Conservation (phyloP, 768 basidiomycete species). For the Amanita polypyramis region DNA sequence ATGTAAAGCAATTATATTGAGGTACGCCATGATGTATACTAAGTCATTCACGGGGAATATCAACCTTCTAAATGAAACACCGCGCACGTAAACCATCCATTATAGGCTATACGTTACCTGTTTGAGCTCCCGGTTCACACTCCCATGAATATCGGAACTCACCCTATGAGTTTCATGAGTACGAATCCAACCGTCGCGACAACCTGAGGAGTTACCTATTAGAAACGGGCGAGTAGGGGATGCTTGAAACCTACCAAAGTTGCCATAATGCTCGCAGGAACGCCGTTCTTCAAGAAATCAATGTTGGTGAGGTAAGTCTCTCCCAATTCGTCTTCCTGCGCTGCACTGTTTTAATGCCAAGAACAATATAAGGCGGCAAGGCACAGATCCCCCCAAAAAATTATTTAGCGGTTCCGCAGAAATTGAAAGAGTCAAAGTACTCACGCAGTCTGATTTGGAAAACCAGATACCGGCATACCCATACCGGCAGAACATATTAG, state of each 20-base stretch:
- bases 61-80: not conserved
- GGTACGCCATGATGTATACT: not conserved
- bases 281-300: conserved; percentile 90
- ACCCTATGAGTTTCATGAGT: conserved; percentile 68
- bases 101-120: not conserved
- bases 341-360: conserved; percentile 41
- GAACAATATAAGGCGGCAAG: not conserved
- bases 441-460: conserved; percentile 96
- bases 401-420: not conserved
- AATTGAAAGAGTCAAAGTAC: conserved; percentile 22
- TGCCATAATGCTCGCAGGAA: conserved; percentile 90
- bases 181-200: conserved; percentile 80
- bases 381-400: not conserved
- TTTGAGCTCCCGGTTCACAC: not conserved
- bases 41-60: not conserved
- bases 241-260: conserved; percentile 42
- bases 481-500: conserved; percentile 93
- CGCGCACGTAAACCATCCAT: not conserved
- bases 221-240: not conserved
- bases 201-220: conserved; percentile 39
- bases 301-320: conserved; percentile 74
- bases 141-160: conserved; percentile 18
- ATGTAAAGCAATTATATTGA: not conserved
- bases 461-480: conserved; percentile 99
- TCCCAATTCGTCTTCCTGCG: conserved; percentile 92